These are phyloP conservation scores for Carex parvula DNA, from an alignment of 176 grass and related monocot genomes.

Conservation along the genomic window DNA sequence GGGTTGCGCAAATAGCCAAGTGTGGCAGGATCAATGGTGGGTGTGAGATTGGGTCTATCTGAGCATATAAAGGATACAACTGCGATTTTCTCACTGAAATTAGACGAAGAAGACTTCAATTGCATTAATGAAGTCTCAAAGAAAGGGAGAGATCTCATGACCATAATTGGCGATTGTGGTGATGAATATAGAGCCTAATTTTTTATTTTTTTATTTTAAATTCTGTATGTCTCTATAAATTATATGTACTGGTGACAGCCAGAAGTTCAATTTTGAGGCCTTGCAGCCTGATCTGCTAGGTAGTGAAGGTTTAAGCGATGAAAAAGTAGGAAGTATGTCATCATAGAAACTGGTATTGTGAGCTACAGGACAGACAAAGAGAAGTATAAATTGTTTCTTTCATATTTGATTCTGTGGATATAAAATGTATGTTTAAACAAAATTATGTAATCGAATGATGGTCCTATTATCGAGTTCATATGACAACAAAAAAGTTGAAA, in stretches of 20 bases:
- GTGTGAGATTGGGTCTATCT: constrained; percentile 72
- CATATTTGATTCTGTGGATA: background rate
- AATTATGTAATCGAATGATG: background rate
- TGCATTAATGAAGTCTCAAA: constrained; percentile 54
- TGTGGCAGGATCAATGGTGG: constrained; percentile 92
- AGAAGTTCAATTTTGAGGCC: constrained; percentile 2
- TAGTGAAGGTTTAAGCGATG: background rate
- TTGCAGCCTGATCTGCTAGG: background rate
- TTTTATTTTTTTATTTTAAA: background rate
- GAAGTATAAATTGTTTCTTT: background rate
- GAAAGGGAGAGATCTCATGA: constrained; percentile 63
- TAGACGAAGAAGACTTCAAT: constrained; percentile 87
- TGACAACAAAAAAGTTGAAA: background rate
- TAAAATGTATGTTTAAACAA: background rate
- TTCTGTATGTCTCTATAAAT: background rate
- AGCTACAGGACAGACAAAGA: background rate
- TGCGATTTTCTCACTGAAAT: constrained; percentile 55
- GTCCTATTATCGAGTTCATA: background rate
- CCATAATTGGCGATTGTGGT: constrained; percentile 81
- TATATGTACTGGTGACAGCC: background rate
- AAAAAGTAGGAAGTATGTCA: too few species aligned
- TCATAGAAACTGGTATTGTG: background rate
- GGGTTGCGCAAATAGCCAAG: constrained; percentile 36
- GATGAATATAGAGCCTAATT: constrained; percentile 58
- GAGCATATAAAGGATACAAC: constrained; percentile 84